A percentile compares a stretch with the other conserved stretches of the same genome.
Evolutionary conservation across 2,329 filamentous ascomycete genomes (phyloP).

Genomic region (Canariomyces notabilis): DNA sequence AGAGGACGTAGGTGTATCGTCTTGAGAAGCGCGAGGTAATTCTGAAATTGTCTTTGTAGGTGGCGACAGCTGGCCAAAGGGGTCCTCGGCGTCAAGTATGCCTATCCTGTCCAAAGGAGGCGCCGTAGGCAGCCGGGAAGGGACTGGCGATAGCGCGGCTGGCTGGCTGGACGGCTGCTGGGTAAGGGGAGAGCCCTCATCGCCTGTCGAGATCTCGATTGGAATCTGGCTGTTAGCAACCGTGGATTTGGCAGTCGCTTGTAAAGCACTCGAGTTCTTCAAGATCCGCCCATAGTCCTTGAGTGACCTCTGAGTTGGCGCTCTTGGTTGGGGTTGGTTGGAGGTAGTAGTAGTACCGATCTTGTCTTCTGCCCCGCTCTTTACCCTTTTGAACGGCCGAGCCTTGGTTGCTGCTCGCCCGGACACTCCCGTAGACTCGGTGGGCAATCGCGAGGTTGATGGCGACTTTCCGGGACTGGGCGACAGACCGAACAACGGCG

Average conservation of each 20-base stretch:
- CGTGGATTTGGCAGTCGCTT: background rate
- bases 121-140: background rate
- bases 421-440: slow-evolving; percentile 26
- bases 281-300: slow-evolving; percentile 9
- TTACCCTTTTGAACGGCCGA: slow-evolving; percentile 20
- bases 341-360: background rate
- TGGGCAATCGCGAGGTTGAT: slow-evolving; percentile 29
- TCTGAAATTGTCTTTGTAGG: too few species aligned
- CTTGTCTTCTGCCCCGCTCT: slow-evolving; percentile 15
- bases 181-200: slow-evolving; percentile 6
- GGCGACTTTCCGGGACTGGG: slow-evolving; percentile 1
- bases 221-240: background rate
- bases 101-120: background rate
- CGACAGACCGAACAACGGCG: background rate
- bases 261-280: background rate
- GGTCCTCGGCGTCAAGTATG: too few species aligned
- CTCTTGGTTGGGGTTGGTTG: too few species aligned
- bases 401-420: background rate
- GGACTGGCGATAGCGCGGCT: background rate
- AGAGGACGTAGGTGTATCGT: too few species aligned
- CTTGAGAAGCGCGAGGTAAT: too few species aligned
- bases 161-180: background rate
- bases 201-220: slow-evolving; percentile 6
- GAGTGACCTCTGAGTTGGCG: slow-evolving; percentile 12
- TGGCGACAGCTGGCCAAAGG: too few species aligned